These are phyloP conservation scores for Raffaelea deltoideospora DNA, from an alignment of 2,329 filamentous ascomycete species.

Conservation along the genomic window DNA sequence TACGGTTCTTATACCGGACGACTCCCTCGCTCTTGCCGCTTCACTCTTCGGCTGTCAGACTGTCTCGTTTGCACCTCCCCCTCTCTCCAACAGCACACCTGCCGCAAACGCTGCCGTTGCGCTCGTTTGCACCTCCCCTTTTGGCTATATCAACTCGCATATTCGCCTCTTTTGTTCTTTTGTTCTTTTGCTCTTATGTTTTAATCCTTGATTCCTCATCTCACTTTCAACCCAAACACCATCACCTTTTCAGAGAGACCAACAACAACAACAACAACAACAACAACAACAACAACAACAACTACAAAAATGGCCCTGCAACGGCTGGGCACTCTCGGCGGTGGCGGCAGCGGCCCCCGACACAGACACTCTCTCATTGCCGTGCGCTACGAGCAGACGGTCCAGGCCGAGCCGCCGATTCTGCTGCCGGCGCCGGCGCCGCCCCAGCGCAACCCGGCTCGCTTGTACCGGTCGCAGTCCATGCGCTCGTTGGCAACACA, in stretches of 20 bases:
- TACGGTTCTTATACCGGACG: too few relatives aligned
- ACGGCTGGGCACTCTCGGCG: constrained; percentile 26
- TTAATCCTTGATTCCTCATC: neutral
- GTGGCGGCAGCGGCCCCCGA: too few relatives aligned
- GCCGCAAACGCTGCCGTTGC: too few relatives aligned
- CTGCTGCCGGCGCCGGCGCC: constrained; percentile 26
- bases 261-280: neutral
- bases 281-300: neutral
- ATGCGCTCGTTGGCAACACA: constrained; percentile 10
- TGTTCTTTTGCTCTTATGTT: neutral
- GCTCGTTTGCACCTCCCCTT: too few relatives aligned
- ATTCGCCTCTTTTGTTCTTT: neutral
- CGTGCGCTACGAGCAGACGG: constrained; percentile 46
- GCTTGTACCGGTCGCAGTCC: constrained; percentile 13
- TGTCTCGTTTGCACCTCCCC: too few relatives aligned
- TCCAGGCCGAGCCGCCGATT: constrained; percentile 41
- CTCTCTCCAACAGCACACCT: too few relatives aligned
- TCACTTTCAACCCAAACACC: neutral
- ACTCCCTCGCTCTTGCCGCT: too few relatives aligned
- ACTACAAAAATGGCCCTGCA: constrained; percentile 19
- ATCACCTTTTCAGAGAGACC: neutral
- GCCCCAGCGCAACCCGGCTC: constrained; percentile 26
- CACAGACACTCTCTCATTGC: constrained; percentile 32
- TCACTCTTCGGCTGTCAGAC: too few relatives aligned
- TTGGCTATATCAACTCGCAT: too few relatives aligned